Conservation (phyloP, 73 alveolate species). For the Paramecium primaurelia region DNA sequence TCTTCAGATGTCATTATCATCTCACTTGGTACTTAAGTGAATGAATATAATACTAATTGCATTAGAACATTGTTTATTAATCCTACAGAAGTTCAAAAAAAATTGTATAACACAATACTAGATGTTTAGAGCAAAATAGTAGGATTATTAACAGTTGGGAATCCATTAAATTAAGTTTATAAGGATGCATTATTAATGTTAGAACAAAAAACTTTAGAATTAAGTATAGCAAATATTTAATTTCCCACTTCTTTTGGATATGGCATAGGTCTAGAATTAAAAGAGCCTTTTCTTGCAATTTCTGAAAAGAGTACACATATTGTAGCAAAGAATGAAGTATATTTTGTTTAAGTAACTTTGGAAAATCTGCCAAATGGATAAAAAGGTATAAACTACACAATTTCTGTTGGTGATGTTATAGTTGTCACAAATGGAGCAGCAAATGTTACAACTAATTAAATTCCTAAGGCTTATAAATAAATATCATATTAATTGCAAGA, state of each 20-base stretch:
- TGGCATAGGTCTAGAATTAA: conserved; percentile 57
- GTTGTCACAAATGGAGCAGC: conserved; percentile 54
- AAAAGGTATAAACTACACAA: conserved; percentile 68
- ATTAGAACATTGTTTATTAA: conserved; percentile 89
- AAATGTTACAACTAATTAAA: conserved; percentile 56
- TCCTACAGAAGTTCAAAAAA: conserved; percentile 79
- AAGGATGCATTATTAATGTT: conserved; percentile 37
- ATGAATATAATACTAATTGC: conserved; percentile 85
- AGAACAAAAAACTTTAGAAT: conserved; percentile 47
- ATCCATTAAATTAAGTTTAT: conserved; percentile 58
- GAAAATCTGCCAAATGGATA: conserved; percentile 59
- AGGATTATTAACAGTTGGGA: conserved; percentile 60
- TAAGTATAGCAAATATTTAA: background rate
- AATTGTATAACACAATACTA: conserved; percentile 72
- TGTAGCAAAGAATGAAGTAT: conserved; percentile 64
- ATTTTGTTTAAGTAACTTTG: conserved; percentile 62
- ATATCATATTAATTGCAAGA: conserved; percentile 73
- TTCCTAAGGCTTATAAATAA: conserved; percentile 63
- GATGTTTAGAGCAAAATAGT: conserved; percentile 71
- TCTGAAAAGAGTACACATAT: conserved; percentile 63
- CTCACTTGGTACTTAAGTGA: conserved; percentile 80
- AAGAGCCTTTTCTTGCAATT: conserved; percentile 61
- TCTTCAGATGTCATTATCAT: conserved; percentile 79
- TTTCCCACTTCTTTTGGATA: conserved; percentile 38
- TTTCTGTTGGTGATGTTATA: conserved; percentile 53